Evolutionary conservation across 768 basidiomycete genomes (phyloP).

Genomic region (Phallus indusiatus): DNA sequence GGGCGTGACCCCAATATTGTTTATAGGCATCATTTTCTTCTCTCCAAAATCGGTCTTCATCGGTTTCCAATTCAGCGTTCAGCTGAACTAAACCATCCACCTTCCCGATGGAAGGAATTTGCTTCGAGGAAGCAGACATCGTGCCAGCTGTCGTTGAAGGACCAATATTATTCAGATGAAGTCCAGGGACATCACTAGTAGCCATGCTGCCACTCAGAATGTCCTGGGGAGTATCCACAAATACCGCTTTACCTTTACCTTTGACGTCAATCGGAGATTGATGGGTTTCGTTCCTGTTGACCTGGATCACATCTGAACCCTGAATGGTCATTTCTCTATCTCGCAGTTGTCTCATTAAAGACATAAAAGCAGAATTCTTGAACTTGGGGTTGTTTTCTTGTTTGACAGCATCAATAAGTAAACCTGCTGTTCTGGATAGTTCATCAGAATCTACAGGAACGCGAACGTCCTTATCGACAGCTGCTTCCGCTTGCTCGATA

Average conservation of each 20-base stretch:
- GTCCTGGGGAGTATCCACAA: neutral
- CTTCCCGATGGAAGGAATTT: neutral
- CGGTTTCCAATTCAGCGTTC: slow-evolving; percentile 24
- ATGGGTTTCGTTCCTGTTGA: slow-evolving; percentile 24
- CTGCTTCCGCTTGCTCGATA: slow-evolving; percentile 13
- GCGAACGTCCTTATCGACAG: slow-evolving; percentile 6
- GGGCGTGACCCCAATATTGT: slow-evolving; percentile 43
- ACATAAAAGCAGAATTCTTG: slow-evolving; percentile 73
- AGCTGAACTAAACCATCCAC: slow-evolving; percentile 10
- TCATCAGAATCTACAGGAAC: slow-evolving; percentile 45
- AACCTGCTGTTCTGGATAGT: slow-evolving; percentile 70
- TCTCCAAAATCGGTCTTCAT: slow-evolving; percentile 59
- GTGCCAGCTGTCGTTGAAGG: neutral
- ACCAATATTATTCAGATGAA: neutral
- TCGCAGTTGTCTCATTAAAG: slow-evolving; percentile 75
- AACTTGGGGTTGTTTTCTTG: slow-evolving; percentile 79
- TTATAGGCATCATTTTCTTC: slow-evolving; percentile 62
- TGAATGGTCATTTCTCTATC: slow-evolving; percentile 73
- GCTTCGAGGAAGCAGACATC: neutral
- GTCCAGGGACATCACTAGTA: neutral
- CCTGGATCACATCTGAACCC: slow-evolving; percentile 64
- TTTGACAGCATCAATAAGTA: slow-evolving; percentile 66
- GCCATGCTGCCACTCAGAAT: too few relatives aligned
- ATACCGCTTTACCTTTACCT: slow-evolving; percentile 52
- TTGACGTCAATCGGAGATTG: slow-evolving; percentile 37